A percentile compares a stretch with the other conserved stretches of the same genome.
Conservation (phyloP, 2,329 filamentous ascomycete genomes). For the Ophiocordyceps camponoti-leonardi region DNA sequence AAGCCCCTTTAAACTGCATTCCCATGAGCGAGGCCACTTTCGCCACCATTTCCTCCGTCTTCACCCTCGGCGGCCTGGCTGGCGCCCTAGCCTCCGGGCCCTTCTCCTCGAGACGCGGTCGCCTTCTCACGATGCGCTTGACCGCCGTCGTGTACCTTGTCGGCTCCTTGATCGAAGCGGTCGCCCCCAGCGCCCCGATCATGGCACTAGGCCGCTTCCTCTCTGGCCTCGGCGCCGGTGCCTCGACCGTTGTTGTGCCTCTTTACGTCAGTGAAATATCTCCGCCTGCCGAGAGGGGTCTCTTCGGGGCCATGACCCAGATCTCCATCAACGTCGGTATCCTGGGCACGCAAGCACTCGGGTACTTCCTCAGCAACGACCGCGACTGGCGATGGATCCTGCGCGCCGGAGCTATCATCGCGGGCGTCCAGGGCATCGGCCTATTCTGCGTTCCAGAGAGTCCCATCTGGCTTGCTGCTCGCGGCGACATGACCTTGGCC, state of each 20-base stretch:
- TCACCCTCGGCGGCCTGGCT: conserved; percentile 72
- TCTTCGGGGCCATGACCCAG: conserved; percentile 77
- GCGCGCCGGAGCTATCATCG: conserved; percentile 53
- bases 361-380: conserved; percentile 71
- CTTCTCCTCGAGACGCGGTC: conserved; percentile 59
- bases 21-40: conserved; percentile 71
- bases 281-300: conserved; percentile 54
- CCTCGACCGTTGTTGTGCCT: conserved; percentile 80
- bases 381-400: conserved; percentile 74
- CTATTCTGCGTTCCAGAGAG: conserved; percentile 73
- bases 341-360: conserved; percentile 63
- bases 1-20: conserved; percentile 57
- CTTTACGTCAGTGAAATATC: conserved; percentile 89
- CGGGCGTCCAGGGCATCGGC: conserved; percentile 46
- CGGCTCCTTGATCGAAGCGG: conserved; percentile 59
- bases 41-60: conserved; percentile 76
- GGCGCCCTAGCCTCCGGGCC: conserved; percentile 71
- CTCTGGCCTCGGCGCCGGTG: conserved; percentile 71
- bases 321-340: conserved; percentile 91
- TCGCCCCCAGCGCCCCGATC: conserved; percentile 48
- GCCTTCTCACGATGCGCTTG: conserved; percentile 58
- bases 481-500: conserved; percentile 41
- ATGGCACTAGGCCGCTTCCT: conserved; percentile 62
- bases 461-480: conserved; percentile 69
- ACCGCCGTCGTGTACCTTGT: conserved; percentile 60